phyloP scores from a whole-genome alignment of 768 basidiomycete species.

The Podaxis sp. region DNA sequence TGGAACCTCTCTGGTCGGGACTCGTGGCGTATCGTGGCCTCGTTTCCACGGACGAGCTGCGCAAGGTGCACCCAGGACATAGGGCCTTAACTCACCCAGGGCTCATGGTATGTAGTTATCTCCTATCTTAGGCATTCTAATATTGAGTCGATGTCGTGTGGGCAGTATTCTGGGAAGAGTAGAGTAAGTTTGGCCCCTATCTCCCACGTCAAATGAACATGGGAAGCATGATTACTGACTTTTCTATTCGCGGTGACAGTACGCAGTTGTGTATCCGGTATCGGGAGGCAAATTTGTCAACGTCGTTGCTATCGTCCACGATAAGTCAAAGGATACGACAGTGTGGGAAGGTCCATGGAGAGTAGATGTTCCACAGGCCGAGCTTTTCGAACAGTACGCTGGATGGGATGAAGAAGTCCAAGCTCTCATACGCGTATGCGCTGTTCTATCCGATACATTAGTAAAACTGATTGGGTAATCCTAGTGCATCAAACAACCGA shows the following conservation, averaged over 20 bases:
- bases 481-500: constrained; percentile 22
- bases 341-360: constrained; percentile 21
- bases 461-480: not conserved
- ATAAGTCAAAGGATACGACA: constrained; percentile 16
- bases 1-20: constrained; percentile 37
- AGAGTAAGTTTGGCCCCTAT: constrained; percentile 15
- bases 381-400: constrained; percentile 15
- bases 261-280: constrained; percentile 48
- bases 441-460: not conserved
- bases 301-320: constrained; percentile 38
- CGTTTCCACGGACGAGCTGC: constrained; percentile 27
- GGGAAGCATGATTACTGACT: not conserved
- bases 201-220: not conserved
- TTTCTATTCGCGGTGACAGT: constrained; percentile 26
- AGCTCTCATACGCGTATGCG: constrained; percentile 20
- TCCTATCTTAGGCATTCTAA: not conserved
- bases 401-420: constrained; percentile 21
- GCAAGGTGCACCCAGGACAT: constrained; percentile 24
- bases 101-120: constrained; percentile 10
- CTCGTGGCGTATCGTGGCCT: constrained; percentile 34
- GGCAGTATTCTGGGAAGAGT: constrained; percentile 23
- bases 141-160: not conserved
- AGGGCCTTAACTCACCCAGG: constrained; percentile 19
- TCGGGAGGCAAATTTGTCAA: constrained; percentile 47
- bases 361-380: constrained; percentile 13